These are phyloP conservation scores for Didymella glomerata DNA, from an alignment of 2,329 filamentous ascomycete species.

Conservation along the genomic window DNA sequence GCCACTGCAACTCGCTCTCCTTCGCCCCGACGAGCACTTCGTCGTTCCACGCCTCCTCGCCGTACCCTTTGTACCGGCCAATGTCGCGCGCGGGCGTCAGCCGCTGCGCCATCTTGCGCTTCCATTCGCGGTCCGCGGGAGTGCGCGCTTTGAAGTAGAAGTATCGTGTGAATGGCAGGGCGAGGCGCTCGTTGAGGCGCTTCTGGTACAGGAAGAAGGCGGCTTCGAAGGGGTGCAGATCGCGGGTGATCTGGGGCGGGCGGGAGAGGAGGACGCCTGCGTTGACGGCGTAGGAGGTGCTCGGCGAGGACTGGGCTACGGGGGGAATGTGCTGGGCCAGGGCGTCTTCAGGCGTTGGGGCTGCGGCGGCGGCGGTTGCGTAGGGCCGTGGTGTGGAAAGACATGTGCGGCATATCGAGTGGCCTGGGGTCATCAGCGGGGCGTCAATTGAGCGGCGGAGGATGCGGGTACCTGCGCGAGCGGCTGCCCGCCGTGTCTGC, in stretches of 20 bases:
- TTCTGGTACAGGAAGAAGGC: slow-evolving; percentile 97
- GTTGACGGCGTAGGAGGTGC: slow-evolving; percentile 56
- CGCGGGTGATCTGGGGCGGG: slow-evolving; percentile 83
- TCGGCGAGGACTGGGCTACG: slow-evolving; percentile 51
- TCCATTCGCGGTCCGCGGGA: slow-evolving; percentile 85
- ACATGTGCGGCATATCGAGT: slow-evolving; percentile 58
- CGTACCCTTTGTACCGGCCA: slow-evolving; percentile 80
- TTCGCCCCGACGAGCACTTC: slow-evolving; percentile 80
- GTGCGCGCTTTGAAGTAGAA: slow-evolving; percentile 97
- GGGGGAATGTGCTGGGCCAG: slow-evolving; percentile 44
- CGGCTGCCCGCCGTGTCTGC: slow-evolving; percentile 55
- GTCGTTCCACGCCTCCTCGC: slow-evolving; percentile 84
- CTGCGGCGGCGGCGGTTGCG: slow-evolving; percentile 48
- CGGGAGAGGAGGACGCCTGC: slow-evolving; percentile 86
- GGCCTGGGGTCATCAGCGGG: slow-evolving; percentile 47
- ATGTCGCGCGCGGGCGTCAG: slow-evolving; percentile 83
- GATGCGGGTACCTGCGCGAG: slow-evolving; percentile 47
- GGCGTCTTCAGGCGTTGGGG: slow-evolving; percentile 48
- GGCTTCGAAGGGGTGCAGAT: slow-evolving; percentile 87
- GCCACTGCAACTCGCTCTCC: slow-evolving; percentile 68
- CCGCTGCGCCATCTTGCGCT: slow-evolving; percentile 81
- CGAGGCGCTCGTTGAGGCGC: slow-evolving; percentile 90
- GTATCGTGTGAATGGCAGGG: slow-evolving; percentile 84
- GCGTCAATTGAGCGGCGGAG: background rate
- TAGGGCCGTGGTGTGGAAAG: slow-evolving; percentile 48